Evolutionary conservation across 192 early-diverging fungal genomes (phyloP).

Genomic region (Coemansia reversa): DNA sequence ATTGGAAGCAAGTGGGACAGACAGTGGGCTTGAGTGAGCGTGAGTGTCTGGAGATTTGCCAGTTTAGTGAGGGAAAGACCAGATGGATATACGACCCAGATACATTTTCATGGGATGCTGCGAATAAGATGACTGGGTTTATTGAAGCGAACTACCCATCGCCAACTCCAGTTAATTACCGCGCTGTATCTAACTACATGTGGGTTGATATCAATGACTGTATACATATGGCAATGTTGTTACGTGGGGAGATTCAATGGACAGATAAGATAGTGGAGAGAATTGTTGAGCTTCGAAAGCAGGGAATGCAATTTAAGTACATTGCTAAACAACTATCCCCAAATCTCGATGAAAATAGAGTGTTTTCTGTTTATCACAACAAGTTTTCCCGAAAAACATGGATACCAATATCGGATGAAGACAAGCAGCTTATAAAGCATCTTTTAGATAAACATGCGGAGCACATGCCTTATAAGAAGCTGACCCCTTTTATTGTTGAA

Average conservation of each 20-base stretch:
- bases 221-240: conserved; percentile 2
- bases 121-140: no score
- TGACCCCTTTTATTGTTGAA: no score
- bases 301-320: conserved; percentile 9
- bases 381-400: no score
- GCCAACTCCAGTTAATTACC: conserved; percentile 9
- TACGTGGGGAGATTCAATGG: conserved; percentile 12
- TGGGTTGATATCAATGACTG: conserved; percentile 18
- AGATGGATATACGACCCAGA: conserved; percentile 15
- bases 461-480: no score
- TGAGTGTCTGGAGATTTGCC: conserved; percentile 14
- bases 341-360: background rate
- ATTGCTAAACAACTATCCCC: conserved; percentile 15
- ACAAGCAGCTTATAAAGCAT: no score
- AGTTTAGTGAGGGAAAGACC: background rate
- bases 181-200: conserved; percentile 25
- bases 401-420: no score
- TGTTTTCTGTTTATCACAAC: no score
- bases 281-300: background rate
- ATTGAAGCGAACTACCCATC: conserved; percentile 10
- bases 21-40: background rate
- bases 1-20: conserved; percentile 4
- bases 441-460: no score
- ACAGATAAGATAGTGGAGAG: background rate
- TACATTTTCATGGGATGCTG: conserved; percentile 5